Evolutionary conservation across 768 basidiomycete species (phyloP), one percentile per base, ranked within the genome.

Genomic region (Podaxis sp.): DNA sequence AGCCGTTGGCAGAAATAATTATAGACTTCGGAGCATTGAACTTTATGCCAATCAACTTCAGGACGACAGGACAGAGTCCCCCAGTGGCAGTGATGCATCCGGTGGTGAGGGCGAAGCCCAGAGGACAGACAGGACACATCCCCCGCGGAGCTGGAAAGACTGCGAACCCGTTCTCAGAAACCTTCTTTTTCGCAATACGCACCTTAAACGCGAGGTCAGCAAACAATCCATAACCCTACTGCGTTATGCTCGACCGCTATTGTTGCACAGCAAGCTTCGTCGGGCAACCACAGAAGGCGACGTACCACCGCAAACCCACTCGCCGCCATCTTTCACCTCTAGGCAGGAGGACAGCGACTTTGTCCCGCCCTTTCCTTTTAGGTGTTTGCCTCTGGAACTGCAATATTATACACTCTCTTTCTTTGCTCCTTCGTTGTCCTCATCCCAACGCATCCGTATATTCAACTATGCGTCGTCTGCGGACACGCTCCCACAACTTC

Each of bases 391-490:
- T 2, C 70, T 69, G 7, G 88, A 89, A 68, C 71, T 89, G 5
- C 80, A 82, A 58, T 77, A 83, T 10, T 68, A 84, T 67, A 80
- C 86, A 38, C 76, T 89, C 36, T 80, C 83, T 11, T 80, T 82
- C 65, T 70, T 87, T 21, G 82, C 85, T 3, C 86, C 86, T 14
- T 74, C 70, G 0, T 78, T 89, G 53, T 87, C 87, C 16, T 67
- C 77, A 18, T 70, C 73, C 1, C 88, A 89, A 65, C 79, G 80
- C 21, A 73, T 80, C 63, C 79, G 79, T 6, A 77, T 89, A 35
- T 79, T 76, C 63, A 69, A 66, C 32, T 88, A 80, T 60, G 86
- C 86, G 4, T 56, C 62, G 10, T 57, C 61, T 61, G 52, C 55
- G 28, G 36, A 55, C 46, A 63, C 63, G 66, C 67, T 65, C 10